A percentile compares a stretch with the other conserved stretches of the same genome.
phyloP scores from a whole-genome alignment of 306 rosid genomes.

The Myrica gale region DNA sequence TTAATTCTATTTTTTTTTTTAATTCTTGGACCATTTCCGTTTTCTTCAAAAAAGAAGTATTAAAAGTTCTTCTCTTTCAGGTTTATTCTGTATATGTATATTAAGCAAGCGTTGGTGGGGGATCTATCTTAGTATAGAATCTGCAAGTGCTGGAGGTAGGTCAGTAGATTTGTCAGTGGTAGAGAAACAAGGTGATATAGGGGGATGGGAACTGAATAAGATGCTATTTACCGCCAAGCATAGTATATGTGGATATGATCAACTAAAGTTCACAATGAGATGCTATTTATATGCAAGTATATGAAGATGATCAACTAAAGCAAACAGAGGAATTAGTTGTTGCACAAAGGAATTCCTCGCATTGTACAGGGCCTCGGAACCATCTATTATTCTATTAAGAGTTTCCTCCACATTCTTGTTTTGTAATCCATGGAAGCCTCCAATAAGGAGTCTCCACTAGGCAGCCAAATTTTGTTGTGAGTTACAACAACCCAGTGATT shows the following conservation, averaged over 20 bases:
- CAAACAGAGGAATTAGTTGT: background rate
- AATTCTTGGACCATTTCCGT: background rate
- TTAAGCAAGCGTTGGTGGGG: background rate
- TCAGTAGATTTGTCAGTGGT: background rate
- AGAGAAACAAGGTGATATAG: background rate
- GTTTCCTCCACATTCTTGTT: constrained; percentile 12
- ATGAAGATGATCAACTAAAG: background rate
- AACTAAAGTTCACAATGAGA: no score
- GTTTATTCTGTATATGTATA: no score
- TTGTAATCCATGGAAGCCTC: background rate
- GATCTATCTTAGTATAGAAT: background rate
- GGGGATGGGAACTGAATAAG: background rate
- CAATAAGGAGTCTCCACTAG: background rate
- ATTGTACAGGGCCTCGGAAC: constrained; percentile 13
- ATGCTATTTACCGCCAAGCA: background rate
- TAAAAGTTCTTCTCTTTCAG: no score
- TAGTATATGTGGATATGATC: background rate
- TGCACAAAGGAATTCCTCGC: background rate
- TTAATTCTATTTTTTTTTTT: background rate
- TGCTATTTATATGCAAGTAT: no score
- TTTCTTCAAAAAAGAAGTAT: background rate
- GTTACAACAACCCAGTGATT: background rate
- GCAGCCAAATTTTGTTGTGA: background rate
- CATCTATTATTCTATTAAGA: constrained; percentile 2
- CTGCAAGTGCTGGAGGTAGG: background rate